Percentiles rank a stretch among this genome's conserved stretches.
Evolutionary conservation across 306 rosid species (phyloP).

Genomic region (Begonia peltatifolia): DNA sequence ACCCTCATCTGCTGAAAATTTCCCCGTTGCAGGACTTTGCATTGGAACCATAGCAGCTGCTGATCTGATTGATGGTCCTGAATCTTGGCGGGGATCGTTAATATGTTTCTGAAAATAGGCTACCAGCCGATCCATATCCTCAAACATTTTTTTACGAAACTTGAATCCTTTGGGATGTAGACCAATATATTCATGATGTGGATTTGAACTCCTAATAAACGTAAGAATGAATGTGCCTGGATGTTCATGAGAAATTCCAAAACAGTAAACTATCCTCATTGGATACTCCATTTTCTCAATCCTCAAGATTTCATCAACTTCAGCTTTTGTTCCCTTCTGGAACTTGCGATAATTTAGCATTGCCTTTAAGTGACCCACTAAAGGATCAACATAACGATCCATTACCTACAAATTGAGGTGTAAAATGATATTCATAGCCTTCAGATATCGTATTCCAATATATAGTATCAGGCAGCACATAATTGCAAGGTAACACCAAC

Average conservation of each 20-base stretch:
- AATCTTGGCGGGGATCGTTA: conserved; percentile 69
- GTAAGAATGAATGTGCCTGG: conserved; percentile 93
- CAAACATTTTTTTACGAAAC: conserved; percentile 90
- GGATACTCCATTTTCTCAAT: conserved; percentile 70
- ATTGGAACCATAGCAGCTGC: conserved; percentile 98
- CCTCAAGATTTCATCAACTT: conserved; percentile 81
- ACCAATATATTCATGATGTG: conserved; percentile 97
- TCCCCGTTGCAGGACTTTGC: conserved; percentile 93
- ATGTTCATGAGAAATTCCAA: conserved; percentile 88
- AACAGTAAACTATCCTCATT: conserved; percentile 76
- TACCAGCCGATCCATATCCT: conserved; percentile 87
- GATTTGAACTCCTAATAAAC: conserved; percentile 76
- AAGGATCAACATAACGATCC: conserved; percentile 95
- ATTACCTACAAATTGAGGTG: conserved; percentile 43
- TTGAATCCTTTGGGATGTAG: conserved; percentile 95
- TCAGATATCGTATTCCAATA: too few relatives aligned
- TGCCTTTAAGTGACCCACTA: conserved; percentile 67
- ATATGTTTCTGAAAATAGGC: conserved; percentile 82
- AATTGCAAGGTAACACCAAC: too few relatives aligned
- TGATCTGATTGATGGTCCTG: conserved; percentile 83
- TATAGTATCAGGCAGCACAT: too few relatives aligned
- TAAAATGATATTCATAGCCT: too few relatives aligned
- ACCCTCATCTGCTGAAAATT: conserved; percentile 66
- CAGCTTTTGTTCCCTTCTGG: conserved; percentile 67
- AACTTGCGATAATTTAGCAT: conserved; percentile 90